These are phyloP conservation scores for Drechmeria coniospora DNA, from an alignment of 2,329 filamentous ascomycete species.

Conservation along the genomic window DNA sequence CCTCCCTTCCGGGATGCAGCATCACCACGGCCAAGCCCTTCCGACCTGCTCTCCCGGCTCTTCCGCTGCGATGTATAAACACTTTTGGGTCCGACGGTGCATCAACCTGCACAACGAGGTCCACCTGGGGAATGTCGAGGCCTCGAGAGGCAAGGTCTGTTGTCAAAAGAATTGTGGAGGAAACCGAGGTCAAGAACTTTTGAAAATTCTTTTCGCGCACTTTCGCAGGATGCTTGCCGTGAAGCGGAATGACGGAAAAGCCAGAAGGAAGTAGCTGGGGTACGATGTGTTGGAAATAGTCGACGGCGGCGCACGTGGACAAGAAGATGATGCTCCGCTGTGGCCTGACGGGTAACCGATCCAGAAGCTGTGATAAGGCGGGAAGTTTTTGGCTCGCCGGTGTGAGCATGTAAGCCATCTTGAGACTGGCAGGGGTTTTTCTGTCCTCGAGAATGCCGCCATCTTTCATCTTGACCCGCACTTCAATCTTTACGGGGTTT, in stretches of 20 bases:
- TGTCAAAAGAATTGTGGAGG: slow-evolving; percentile 70
- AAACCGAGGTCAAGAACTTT: slow-evolving; percentile 59
- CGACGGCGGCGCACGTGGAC: slow-evolving; percentile 85
- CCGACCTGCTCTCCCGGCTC: slow-evolving; percentile 78
- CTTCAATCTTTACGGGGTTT: slow-evolving; percentile 88
- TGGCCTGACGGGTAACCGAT: slow-evolving; percentile 54
- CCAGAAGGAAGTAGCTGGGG: slow-evolving; percentile 53
- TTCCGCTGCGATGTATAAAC: slow-evolving; percentile 84
- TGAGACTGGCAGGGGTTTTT: slow-evolving; percentile 78
- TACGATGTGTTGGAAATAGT: slow-evolving; percentile 79
- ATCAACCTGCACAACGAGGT: slow-evolving; percentile 81
- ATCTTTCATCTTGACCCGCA: slow-evolving; percentile 66
- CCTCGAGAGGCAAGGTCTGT: slow-evolving; percentile 86
- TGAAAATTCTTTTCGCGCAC: slow-evolving; percentile 80
- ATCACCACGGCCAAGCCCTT: slow-evolving; percentile 76
- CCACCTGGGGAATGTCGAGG: slow-evolving; percentile 81
- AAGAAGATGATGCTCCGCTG: slow-evolving; percentile 84
- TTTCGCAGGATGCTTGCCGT: slow-evolving; percentile 82
- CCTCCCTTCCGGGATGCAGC: slow-evolving; percentile 69
- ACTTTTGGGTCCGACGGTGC: slow-evolving; percentile 75
- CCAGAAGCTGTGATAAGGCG: slow-evolving; percentile 53
- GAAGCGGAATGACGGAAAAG: slow-evolving; percentile 63
- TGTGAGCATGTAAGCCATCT: slow-evolving; percentile 70
- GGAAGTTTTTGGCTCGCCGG: slow-evolving; percentile 70
- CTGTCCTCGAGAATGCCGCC: slow-evolving; percentile 61